Percentiles rank a stretch among this genome's conserved stretches.
These are phyloP conservation scores for Aspergillus diversus DNA, from an alignment of 495 filamentous ascomycete species.

Conservation along the genomic window DNA sequence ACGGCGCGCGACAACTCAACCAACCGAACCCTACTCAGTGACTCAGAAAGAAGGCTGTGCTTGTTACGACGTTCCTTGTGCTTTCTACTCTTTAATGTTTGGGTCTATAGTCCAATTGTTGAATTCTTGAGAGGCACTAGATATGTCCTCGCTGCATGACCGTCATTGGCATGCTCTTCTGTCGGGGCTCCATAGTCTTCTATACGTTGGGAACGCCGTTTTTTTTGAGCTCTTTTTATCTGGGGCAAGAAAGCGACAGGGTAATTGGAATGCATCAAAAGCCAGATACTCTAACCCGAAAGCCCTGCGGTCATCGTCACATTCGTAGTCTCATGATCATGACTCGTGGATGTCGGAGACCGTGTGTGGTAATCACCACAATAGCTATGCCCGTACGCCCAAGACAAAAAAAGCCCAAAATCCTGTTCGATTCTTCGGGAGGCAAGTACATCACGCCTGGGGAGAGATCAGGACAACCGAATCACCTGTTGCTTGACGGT, in stretches of 20 bases:
- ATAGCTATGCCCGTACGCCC: constrained; percentile 1
- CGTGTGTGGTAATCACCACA: background rate
- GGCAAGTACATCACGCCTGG: constrained; percentile 48
- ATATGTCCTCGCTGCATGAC: background rate
- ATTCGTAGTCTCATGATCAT: constrained; percentile 41
- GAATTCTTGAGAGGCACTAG: background rate
- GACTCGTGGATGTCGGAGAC: constrained; percentile 24
- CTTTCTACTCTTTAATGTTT: background rate
- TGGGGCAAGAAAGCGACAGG: background rate
- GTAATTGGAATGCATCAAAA: constrained; percentile 4
- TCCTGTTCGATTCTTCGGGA: constrained; percentile 7
- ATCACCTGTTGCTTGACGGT: constrained; percentile 63
- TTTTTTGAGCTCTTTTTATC: background rate
- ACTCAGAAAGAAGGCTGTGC: background rate
- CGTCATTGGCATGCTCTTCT: background rate
- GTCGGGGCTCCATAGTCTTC: background rate
- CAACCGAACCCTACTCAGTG: background rate
- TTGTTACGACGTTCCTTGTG: background rate
- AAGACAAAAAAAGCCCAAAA: constrained; percentile 18
- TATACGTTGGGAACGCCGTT: background rate
- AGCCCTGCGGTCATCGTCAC: constrained; percentile 3
- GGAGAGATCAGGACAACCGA: constrained; percentile 96
- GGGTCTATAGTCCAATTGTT: background rate
- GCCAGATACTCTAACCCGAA: background rate
- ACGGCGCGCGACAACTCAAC: background rate